Evolutionary conservation across 148 eudicot species (phyloP), one percentile per base, ranked within the genome.

Genomic region (Arbutus unedo): DNA sequence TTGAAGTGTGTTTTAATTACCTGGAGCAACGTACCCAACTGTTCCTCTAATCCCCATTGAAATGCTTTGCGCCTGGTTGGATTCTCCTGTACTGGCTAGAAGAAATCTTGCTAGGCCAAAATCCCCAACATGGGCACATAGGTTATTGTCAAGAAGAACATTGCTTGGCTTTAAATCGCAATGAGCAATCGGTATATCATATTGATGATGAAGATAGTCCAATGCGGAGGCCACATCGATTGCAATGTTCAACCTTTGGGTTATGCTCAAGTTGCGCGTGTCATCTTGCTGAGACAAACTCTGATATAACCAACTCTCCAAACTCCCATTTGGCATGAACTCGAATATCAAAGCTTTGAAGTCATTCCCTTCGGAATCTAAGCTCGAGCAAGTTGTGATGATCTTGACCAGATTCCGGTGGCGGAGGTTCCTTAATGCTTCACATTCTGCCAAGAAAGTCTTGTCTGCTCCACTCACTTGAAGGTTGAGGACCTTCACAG

Each of bases 381-480:
- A n/a, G 64, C 79, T 78, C 6, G 84, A 83, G 77, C 86, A 86
- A 62, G 77, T 14, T 11, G 86, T 86, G 73, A 83, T 51, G 45
- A 86, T 62, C 79, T 81, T 86, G 13, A 83, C 82, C 3, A 86
- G 86, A 78, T 86, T 86, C 13, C 84, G 49, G 43, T 86, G 86
- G 44, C 84, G 77, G 49, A 86, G 18, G 19, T 51, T 77, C 72
- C 78, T 81, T 66, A 83, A 56, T 48, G 83, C 81, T 72, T 83
- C 82, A 47, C 86, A 84, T 74, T 87, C 89, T 3, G 89, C 85
- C 60, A 81, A 6, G 66, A 87, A 82, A 50, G 79, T 87, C 76
- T 84, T 84, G 19, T n/a, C 5, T 0, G 87, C 87, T 47, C 89
- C 85, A 44, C 41, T 18, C 49, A 73, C 13, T 64, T 87, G 77